These are phyloP conservation scores for Epicoccum nigrum DNA, from an alignment of 2,329 filamentous ascomycete species.

Conservation along the genomic window DNA sequence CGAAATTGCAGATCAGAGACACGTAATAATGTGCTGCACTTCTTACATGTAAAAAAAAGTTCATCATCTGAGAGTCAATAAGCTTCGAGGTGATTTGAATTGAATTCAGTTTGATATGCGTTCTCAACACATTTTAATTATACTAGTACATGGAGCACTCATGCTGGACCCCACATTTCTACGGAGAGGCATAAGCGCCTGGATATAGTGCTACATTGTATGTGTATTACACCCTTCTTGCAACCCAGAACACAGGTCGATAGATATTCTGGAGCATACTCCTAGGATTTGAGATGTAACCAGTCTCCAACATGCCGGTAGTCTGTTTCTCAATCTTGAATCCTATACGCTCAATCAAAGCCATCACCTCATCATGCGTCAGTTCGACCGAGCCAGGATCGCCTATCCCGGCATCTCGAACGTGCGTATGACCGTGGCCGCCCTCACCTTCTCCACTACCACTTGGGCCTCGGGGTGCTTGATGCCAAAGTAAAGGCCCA, in stretches of 20 bases:
- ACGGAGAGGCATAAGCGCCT: too few relatives aligned
- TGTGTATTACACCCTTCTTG: slow-evolving; percentile 64
- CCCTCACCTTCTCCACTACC: slow-evolving; percentile 16
- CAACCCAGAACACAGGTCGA: slow-evolving; percentile 82
- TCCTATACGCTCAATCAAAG: slow-evolving; percentile 74
- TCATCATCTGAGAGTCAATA: too few relatives aligned
- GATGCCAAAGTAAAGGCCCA: slow-evolving; percentile 94
- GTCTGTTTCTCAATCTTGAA: slow-evolving; percentile 74
- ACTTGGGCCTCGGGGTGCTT: slow-evolving; percentile 71
- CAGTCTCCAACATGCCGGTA: slow-evolving; percentile 64
- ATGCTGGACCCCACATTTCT: too few relatives aligned
- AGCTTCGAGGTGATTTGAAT: too few relatives aligned
- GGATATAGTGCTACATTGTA: too few relatives aligned
- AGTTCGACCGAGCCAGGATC: slow-evolving; percentile 92
- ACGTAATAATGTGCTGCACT: too few relatives aligned
- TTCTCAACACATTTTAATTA: too few relatives aligned
- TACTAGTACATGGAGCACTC: too few relatives aligned
- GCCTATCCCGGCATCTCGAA: slow-evolving; percentile 67
- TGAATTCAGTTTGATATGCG: too few relatives aligned
- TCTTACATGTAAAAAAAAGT: too few relatives aligned
- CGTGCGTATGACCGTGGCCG: slow-evolving; percentile 1
- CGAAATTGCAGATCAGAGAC: too few relatives aligned
- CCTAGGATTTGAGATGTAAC: slow-evolving; percentile 83
- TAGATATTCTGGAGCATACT: slow-evolving; percentile 91
- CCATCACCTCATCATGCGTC: slow-evolving; percentile 84